A percentile compares a stretch with the other conserved stretches of the same genome.
These are phyloP conservation scores for Suillus discolor DNA, from an alignment of 768 basidiomycete species.

Conservation along the genomic window DNA sequence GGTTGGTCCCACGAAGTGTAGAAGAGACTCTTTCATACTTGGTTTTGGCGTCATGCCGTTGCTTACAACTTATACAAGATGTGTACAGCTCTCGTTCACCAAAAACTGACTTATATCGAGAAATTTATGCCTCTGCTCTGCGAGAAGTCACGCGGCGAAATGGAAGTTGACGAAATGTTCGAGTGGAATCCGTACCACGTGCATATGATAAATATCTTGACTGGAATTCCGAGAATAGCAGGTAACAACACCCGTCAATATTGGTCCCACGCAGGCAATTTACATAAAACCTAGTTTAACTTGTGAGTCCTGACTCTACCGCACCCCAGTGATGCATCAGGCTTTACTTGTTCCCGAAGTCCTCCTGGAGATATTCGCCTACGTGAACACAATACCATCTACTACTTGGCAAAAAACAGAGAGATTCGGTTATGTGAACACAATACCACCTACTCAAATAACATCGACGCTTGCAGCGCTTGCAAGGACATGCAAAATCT, in stretches of 20 bases:
- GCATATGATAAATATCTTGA: no score
- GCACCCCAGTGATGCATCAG: neutral
- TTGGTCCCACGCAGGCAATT: neutral
- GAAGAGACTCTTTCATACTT: no score
- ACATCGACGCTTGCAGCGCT: neutral
- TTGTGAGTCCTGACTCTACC: no score
- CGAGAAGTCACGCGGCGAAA: neutral
- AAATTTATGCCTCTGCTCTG: no score
- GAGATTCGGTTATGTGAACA: neutral
- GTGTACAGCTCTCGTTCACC: neutral
- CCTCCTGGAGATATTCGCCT: neutral
- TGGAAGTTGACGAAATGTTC: neutral
- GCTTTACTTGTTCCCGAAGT: neutral
- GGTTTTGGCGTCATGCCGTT: no score
- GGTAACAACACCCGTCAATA: neutral
- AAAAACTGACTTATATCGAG: neutral
- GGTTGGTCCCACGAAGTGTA: no score
- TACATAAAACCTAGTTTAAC: neutral
- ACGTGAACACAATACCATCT: neutral
- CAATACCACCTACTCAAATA: fast-evolving
- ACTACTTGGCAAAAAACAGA: no score
- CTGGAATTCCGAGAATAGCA: neutral
- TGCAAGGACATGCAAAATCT: neutral
- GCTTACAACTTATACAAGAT: neutral
- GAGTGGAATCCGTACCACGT: no score